Evolutionary conservation across 768 basidiomycete genomes (phyloP), one percentile per base, ranked within the genome.

Genomic region (Hericium rajendrae): DNA sequence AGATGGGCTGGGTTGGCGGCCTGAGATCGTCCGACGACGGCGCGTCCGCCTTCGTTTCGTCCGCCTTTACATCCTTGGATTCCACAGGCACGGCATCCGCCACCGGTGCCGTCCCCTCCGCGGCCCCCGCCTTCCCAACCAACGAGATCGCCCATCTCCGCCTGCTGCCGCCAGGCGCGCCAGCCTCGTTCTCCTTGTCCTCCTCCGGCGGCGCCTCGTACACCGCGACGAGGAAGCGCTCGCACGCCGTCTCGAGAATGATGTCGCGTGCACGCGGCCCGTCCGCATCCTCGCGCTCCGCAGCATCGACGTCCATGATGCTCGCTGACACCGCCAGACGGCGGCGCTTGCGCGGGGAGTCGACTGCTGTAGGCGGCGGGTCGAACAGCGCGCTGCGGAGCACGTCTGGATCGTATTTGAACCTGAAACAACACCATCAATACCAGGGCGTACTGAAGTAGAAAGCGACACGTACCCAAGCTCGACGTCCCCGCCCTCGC

Each of bases 391-490:
- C 61, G 4, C 62, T 53, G 18, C 61, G 66, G 38, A 71, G 62
- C 16, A 63, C 63, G 26, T 59, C 62, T 0, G 69, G 64, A 32
- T 67, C 60, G 50, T 70, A 71, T 55, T 67, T 67, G 66, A 69
- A 71, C 13, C 70, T 71, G 22, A 22, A 2, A 22, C 22, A 2
- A 22, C 22, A 12, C n/a, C n/a, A n/a, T n/a, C n/a, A n/a, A n/a
- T n/a, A n/a, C n/a, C n/a, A n/a, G n/a, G n/a, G n/a, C n/a, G n/a
- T n/a, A n/a, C n/a, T n/a, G n/a, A n/a, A n/a, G n/a, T n/a, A n/a
- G n/a, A n/a, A n/a, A n/a, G n/a, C n/a, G n/a, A n/a, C 40, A 41
- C 4, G 48, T 16, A 49, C 15, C 48, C n/a, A n/a, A n/a, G n/a
- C n/a, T n/a, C n/a, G n/a, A n/a, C n/a, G n/a, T n/a, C n/a, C n/a